phyloP scores from a whole-genome alignment of 108 stramenopile species.

The Phaeodactylum tricornutum region DNA sequence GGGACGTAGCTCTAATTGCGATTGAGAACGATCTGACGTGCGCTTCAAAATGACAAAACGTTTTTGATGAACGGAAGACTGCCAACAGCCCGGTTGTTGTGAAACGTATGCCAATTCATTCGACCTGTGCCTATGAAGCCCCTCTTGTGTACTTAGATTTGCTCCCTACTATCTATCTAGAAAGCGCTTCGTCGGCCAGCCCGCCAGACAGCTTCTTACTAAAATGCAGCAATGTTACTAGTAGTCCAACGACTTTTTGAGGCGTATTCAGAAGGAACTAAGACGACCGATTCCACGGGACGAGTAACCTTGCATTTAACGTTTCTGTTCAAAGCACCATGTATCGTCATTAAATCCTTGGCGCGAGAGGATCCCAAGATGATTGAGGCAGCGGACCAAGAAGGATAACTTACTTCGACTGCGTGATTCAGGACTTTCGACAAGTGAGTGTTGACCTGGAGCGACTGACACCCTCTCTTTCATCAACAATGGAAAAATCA shows the following conservation, averaged over 20 bases:
- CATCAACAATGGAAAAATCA: too few species aligned
- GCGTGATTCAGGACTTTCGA: neutral
- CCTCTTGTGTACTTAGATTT: neutral
- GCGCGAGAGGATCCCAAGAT: neutral
- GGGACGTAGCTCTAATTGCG: neutral
- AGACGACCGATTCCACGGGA: neutral
- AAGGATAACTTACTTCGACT: too few species aligned
- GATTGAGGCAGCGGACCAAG: neutral
- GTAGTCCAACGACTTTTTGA: neutral
- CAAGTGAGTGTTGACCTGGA: neutral
- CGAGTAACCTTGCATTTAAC: neutral
- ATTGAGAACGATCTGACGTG: neutral
- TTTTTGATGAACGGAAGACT: neutral
- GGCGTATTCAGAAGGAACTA: neutral
- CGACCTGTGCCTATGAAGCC: neutral
- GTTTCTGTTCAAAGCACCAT: neutral
- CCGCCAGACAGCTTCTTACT: neutral
- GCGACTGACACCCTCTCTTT: neutral
- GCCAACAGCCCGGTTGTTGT: neutral
- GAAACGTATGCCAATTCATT: conserved; percentile 1
- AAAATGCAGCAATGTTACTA: neutral
- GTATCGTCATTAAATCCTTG: neutral
- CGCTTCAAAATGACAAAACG: neutral
- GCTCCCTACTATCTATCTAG: neutral
- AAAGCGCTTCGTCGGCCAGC: neutral